A percentile compares a stretch with the other conserved stretches of the same genome.
Conservation (phyloP, 441 rosid genomes). For the Gossypium gossypioides region DNA sequence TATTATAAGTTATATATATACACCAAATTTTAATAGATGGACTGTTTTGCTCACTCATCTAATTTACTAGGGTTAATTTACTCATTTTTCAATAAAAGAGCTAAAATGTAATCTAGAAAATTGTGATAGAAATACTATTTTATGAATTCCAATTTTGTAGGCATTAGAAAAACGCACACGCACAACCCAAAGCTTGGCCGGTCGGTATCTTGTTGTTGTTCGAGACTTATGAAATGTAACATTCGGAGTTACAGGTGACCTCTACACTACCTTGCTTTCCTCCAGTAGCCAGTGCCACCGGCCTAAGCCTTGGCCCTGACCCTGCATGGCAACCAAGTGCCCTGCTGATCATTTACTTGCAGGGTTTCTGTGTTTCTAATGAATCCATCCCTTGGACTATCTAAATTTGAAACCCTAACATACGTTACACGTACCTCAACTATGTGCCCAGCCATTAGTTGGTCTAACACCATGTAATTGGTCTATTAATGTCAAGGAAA, state of each 20-base stretch:
- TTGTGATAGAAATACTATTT: background rate
- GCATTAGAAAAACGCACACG: conserved; percentile 5
- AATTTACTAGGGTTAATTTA: too few species aligned
- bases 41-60: too few species aligned
- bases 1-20: too few species aligned
- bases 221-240: conserved; percentile 16
- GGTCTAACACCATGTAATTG: too few species aligned
- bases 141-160: conserved; percentile 17
- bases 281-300: background rate
- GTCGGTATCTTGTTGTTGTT: conserved; percentile 1
- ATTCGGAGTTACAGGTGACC: conserved; percentile 13
- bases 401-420: too few species aligned
- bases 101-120: too few species aligned
- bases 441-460: too few species aligned
- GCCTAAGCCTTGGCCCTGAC: background rate
- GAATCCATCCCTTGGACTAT: background rate
- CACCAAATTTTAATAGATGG: too few species aligned
- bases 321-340: conserved; percentile 8
- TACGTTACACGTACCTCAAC: too few species aligned
- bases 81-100: too few species aligned
- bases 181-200: background rate
- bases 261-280: too few species aligned
- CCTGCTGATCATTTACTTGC: background rate
- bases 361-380: conserved; percentile 16
- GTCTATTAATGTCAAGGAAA: too few species aligned